Base-by-base conservation (phyloP, 108 stramenopile genomes). In the Schizochytrium sp. region DNA sequence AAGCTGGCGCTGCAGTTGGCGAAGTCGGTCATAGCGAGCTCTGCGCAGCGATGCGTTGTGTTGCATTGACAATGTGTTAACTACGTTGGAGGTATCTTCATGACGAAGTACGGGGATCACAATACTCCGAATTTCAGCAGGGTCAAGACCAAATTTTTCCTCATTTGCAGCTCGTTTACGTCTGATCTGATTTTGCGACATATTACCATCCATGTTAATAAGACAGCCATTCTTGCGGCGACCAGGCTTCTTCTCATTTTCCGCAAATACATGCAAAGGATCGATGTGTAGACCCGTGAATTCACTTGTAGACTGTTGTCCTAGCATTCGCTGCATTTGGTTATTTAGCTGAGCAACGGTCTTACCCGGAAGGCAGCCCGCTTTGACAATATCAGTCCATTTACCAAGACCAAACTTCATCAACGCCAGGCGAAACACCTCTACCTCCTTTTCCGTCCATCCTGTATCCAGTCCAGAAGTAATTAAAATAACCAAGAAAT, bases 401-500 rank as follows among this genome's bases (percentile, higher is more conserved):
- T 55, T 83, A 53, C 73, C 73, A 28, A 83, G 73, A 46, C 73
- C 73, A 47, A 83, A 83, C 46, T 83, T 83, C 73, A 83, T 83
- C 28, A 83, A 40, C 73, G 73, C 73, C 4, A 83, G 13, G 50
- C 73, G 46, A 28, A 83, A 83, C 4, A 83, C 73, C n/a, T 83
- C 73, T 0, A 83, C 73, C 73, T 83, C 73, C 53, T 55, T 83
- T n/a, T 83, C 73, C 73, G 73, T 83, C 73, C 73, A 83, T 83
- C 73, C 73, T 83, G 64, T 60, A 17, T 60, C 59, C 28, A 28
- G 28, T 28, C 28, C 28, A 28, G 28, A 28, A 28, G 28, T 28
- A 28, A 28, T 28, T 28, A 28, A 28, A 28, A 28, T 28, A 28
- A 28, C 28, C 28, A 28, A 28, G 28, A 28, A 28, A 28, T 28